Base-by-base conservation (phyloP, 169 alveolate species). In the Cryptosporidium ubiquitum region DNA sequence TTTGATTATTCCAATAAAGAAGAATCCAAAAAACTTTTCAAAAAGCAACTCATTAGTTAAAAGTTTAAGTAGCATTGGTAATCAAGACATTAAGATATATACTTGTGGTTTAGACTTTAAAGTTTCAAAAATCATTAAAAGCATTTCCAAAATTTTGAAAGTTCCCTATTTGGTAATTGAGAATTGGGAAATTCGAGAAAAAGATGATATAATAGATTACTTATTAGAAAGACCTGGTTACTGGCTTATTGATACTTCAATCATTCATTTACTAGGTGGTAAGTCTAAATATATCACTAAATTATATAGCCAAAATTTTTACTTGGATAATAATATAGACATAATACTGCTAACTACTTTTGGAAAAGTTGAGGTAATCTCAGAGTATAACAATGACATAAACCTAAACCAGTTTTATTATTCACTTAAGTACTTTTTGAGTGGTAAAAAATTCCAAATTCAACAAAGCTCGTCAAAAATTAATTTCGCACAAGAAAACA, bases 1-100 rank as follows among this genome's bases (percentile, higher is more conserved):
- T 7, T 57, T 73, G 35, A 73, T 73, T 52, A 73, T 73, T 73
- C 85, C 85, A 29, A 33, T 73, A 18, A 73, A 57, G 29, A 55
- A 47, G 44, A 23, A 35, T 37, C 55, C 0, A 68, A 40, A n/a
- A 6, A 16, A 26, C n/a, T 39, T 20, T 16, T 39, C 2, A 14
- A 68, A 14, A 6, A 49, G 39, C 42, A 26, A 49, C 31, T 44
- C 20, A 14, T 14, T 70, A 10, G 18, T n/a, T 5, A 47, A 26
- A 55, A 55, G 37, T 3, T 55, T 55, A 12, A 55, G 66, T 26
- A 47, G 29, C 10, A 26, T 3, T 33, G 23, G 5, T 14, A 70
- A 29, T 44, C 51, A 20, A 26, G 47, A 40, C 14, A 12, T 35
- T 6, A 55, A 20, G n/a, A 52, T 73, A 35, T 73, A n/a, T 37